phyloP scores from a whole-genome alignment of 2,329 filamentous ascomycete genomes.

The Colletotrichum sp. region DNA sequence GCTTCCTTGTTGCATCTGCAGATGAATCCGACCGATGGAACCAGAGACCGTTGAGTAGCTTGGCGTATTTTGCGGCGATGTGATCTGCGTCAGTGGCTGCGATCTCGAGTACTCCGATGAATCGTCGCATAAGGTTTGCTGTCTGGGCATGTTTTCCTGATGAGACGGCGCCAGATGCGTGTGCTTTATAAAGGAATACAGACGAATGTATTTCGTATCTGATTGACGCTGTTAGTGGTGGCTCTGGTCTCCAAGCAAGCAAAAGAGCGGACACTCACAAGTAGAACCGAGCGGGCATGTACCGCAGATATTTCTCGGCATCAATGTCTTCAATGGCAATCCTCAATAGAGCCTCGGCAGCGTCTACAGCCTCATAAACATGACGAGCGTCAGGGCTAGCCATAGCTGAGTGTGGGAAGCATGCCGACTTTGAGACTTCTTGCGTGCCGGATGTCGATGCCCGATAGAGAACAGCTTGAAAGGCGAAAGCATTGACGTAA shows the following conservation, averaged over 20 bases:
- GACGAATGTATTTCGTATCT: slow-evolving; percentile 58
- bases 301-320: slow-evolving; percentile 61
- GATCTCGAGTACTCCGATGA: not conserved
- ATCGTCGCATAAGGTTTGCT: not conserved
- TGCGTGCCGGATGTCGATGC: slow-evolving; percentile 36
- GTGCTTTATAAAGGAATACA: slow-evolving; percentile 65
- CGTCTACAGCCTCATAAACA: slow-evolving; percentile 69
- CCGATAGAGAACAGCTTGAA: slow-evolving; percentile 70
- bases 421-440: slow-evolving; percentile 39
- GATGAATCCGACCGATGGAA: not conserved
- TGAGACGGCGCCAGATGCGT: not conserved
- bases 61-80: not conserved
- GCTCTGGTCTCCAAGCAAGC: not conserved
- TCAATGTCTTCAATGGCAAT: slow-evolving; percentile 65
- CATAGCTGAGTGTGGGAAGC: slow-evolving; percentile 54
- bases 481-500: slow-evolving; percentile 78
- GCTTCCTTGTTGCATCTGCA: not conserved
- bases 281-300: slow-evolving; percentile 68
- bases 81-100: not conserved
- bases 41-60: not conserved
- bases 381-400: slow-evolving; percentile 68
- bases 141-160: not conserved
- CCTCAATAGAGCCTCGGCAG: slow-evolving; percentile 64
- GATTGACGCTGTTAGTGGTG: not conserved
- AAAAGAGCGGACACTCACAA: slow-evolving; percentile 44